Percentiles rank a stretch among this genome's conserved stretches.
phyloP scores from a whole-genome alignment of 352 stramenopile genomes.

The Phytophthora aleatoria region DNA sequence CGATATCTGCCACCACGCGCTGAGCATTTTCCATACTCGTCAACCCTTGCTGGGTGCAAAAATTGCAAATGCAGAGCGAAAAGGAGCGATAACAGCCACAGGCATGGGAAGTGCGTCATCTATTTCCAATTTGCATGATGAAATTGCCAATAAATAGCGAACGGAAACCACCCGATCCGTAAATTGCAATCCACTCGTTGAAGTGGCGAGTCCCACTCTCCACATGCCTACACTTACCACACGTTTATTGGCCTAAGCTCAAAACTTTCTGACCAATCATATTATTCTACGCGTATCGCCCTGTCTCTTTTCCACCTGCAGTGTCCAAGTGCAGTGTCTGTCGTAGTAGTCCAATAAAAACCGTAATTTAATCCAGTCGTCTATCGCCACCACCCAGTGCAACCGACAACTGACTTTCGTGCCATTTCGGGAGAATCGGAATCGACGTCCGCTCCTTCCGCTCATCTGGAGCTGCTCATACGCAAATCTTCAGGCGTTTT shows the following conservation, averaged over 20 bases:
- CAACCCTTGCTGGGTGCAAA: not conserved
- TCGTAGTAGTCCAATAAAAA: not conserved
- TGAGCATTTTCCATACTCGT: conserved; percentile 64
- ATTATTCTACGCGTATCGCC: conserved; percentile 5
- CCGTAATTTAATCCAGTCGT: not conserved
- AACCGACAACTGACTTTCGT: conserved; percentile 17
- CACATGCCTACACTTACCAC: conserved; percentile 16
- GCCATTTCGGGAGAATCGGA: conserved; percentile 25
- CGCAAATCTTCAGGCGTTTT: conserved; percentile 3
- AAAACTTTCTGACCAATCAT: conserved; percentile 14
- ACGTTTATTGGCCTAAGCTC: conserved; percentile 7
- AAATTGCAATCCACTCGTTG: conserved; percentile 13
- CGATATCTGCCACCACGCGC: conserved; percentile 71
- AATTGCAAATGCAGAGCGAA: conserved; percentile 16
- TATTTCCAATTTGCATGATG: conserved; percentile 1
- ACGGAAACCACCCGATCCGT: conserved; percentile 7
- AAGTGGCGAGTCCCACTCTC: conserved; percentile 21
- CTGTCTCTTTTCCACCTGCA: conserved; percentile 2
- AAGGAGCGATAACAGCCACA: conserved; percentile 3
- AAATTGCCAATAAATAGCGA: conserved; percentile 3
- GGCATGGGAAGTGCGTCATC: conserved; percentile 17
- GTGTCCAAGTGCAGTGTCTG: conserved; percentile 7
- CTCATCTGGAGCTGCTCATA: conserved; percentile 4
- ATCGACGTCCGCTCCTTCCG: conserved; percentile 1
- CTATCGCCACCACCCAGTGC: conserved; percentile 5